Base-by-base conservation (phyloP, 257 asterid species). In the Phtheirospermum japonicum region DNA sequence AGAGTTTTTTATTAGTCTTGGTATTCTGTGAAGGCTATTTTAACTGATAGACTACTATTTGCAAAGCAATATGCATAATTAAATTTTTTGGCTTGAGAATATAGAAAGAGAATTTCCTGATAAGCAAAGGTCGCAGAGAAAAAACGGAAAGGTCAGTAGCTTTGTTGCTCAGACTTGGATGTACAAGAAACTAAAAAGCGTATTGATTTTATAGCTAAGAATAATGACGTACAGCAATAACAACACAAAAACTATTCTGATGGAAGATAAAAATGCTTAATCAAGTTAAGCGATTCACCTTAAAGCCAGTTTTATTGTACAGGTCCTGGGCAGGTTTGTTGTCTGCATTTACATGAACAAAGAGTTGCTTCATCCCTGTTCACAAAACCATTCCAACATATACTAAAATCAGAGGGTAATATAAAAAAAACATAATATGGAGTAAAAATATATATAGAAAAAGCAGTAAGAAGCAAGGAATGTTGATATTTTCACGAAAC, bases 261-360 rank as follows among this genome's bases (percentile, higher is more conserved):
- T 20, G 39, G 11, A 26, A 43, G 5, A 7, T 49, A 26, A 40
- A 4, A 10, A 20, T 14, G 65, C 49, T 31, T 4, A 4, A 66
- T 42, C 67, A 46, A 33, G 56, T 65, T 37, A 39, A 57, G 71
- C 11, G 37, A 50, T 55, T 65, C 48, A 87, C 97, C 89, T 83
- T 70, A 71, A 90, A 90, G 19, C 98, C 98, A 57, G 79, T 77
- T 66, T 83, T 90, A 64, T 19, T 68, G 84, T 87, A 87, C 68
- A 90, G 84, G 71, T 87, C 85, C 77, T 77, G 87, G 34, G 95
- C 96, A 69, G 81, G 76, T 69, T 73, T 68, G 82, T 90, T 87
- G 69, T 80, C 95, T 68, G 82, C 80, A 66, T 87, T 83, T 36
- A 87, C 96, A 72, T 85, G 98, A 71, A 90, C 96, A 78, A 85